Base-by-base conservation (phyloP, 1,284 basidiomycete genomes). In the Ustilago crameri region DNA sequence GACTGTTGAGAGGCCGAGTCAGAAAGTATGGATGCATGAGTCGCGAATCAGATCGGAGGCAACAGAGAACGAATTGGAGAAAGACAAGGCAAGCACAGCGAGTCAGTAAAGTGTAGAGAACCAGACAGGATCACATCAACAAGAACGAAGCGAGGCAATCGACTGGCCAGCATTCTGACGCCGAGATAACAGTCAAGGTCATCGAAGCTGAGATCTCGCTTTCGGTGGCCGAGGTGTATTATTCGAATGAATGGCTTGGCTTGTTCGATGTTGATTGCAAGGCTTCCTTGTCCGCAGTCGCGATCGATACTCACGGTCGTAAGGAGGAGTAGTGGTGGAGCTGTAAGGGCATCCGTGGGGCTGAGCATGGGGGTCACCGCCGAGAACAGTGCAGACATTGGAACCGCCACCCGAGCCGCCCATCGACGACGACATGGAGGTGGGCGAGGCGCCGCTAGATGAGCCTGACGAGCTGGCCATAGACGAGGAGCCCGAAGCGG, bases 321-420 rank as follows among this genome's bases (percentile, higher is more conserved):
- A 78, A 10, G 76, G 56, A 26, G 76, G 76, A 26, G 64, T 66
- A 24, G 55, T 46, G 51, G 76, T 78, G 56, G 71, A 70, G 62
- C 65, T 74, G 57, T 71, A 70, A 46, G 65, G 57, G 76, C 76
- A 78, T 53, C 59, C 64, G 24, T 26, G 20, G 15, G 57, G 54
- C 24, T 59, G 52, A 23, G 43, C 53, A 24, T 59, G 58, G 27
- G 65, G 62, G 51, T 71, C 57, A 40, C 64, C 68, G 48, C 61
- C 72, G 27, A 78, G 71, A 23, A 59, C 68, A 47, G 66, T 67
- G 74, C 76, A 78, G 40, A 74, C 54, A 22, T 26, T 48, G 37
- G 48, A 9, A 24, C 46, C 14, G 43, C 49, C 58, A 38, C 61
- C 44, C 9, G 49, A 46, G 52, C 57, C 42, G 35, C 35, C n/a